Evolutionary conservation across 2,329 filamentous ascomycete genomes (phyloP).

Genomic region (Colletotrichum tanaceti): DNA sequence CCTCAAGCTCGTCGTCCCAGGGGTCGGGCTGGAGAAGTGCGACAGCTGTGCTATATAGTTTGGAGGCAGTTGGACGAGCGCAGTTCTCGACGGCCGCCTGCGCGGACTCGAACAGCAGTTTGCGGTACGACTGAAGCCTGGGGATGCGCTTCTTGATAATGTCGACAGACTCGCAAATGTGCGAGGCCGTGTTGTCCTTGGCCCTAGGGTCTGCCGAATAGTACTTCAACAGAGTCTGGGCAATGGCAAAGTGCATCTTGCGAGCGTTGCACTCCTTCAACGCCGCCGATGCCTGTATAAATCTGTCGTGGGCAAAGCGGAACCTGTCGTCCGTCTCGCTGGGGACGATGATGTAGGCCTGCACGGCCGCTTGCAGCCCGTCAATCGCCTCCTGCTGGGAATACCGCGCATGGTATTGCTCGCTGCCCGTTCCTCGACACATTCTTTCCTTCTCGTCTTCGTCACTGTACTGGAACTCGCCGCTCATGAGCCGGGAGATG

Average conservation of each 20-base stretch:
- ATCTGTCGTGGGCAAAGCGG: conserved; percentile 88
- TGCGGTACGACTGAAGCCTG: conserved; percentile 74
- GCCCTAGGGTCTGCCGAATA: conserved; percentile 67
- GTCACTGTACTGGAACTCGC: conserved; percentile 75
- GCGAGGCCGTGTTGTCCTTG: conserved; percentile 80
- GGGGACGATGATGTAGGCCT: conserved; percentile 77
- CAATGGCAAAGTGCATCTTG: conserved; percentile 93
- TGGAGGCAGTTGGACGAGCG: conserved; percentile 82
- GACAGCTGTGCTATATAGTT: conserved; percentile 83
- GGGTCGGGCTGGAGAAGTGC: conserved; percentile 81
- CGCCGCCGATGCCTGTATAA: conserved; percentile 78
- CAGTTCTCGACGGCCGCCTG: conserved; percentile 83
- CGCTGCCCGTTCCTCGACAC: conserved; percentile 46
- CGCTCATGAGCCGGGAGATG: conserved; percentile 79
- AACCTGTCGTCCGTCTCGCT: conserved; percentile 89
- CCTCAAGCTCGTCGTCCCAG: conserved; percentile 76
- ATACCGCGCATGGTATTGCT: conserved; percentile 57
- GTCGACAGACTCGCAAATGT: conserved; percentile 81
- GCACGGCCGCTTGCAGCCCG: conserved; percentile 78
- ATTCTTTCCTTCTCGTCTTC: conserved; percentile 53
- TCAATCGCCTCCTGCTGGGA: conserved; percentile 76
- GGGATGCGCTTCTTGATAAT: conserved; percentile 76
- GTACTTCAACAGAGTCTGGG: conserved; percentile 82
- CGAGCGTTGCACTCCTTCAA: conserved; percentile 76
- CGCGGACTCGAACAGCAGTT: conserved; percentile 82